Percentiles rank a stretch among this genome's conserved stretches.
phyloP scores from a whole-genome alignment of 148 eudicot genomes.

The Rhododendron kiyosumense region DNA sequence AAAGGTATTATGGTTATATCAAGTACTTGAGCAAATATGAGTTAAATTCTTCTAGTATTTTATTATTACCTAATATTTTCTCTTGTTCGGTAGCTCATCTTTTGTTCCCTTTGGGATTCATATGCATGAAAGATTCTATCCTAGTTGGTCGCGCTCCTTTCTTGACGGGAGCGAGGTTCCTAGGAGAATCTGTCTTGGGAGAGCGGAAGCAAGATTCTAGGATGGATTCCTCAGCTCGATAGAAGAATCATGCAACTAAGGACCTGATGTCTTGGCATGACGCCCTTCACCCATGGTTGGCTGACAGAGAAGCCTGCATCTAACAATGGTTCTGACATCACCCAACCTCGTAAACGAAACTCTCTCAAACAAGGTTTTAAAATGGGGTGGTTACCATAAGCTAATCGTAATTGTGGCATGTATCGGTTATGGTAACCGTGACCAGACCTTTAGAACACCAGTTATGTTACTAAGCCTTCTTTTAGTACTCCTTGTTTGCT shows the following conservation, averaged over 20 bases:
- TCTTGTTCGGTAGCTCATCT: not conserved
- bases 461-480: not conserved
- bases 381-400: not conserved
- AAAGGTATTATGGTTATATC: not conserved
- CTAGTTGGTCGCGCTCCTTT: not conserved
- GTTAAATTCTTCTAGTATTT: not conserved
- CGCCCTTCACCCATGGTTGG: not conserved
- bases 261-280: not conserved
- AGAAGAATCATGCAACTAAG: not conserved
- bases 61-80: too few relatives aligned
- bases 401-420: not conserved
- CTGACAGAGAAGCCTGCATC: not conserved
- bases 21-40: not conserved
- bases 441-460: not conserved
- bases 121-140: not conserved
- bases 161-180: not conserved
- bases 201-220: not conserved
- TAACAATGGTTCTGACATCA: not conserved
- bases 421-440: not conserved
- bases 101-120: not conserved
- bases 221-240: not conserved
- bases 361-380: not conserved
- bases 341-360: not conserved
- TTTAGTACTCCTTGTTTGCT: not conserved
- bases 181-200: not conserved